A percentile compares a stretch with the other conserved stretches of the same genome.
These are phyloP conservation scores for Lasiodiplodia hormozganensis DNA, from an alignment of 2,329 filamentous ascomycete species.

Conservation along the genomic window DNA sequence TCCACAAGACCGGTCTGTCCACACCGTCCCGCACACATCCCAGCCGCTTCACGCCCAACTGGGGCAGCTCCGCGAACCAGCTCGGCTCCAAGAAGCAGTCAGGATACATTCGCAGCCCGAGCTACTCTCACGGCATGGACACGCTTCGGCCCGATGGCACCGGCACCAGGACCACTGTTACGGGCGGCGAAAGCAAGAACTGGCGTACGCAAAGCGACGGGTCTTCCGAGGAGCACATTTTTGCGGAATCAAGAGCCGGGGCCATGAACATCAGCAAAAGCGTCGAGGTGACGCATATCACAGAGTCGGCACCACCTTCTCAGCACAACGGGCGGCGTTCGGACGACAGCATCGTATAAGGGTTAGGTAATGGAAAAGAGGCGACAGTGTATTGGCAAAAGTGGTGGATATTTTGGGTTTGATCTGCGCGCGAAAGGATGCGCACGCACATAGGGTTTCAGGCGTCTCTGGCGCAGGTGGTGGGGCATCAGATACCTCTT, in stretches of 20 bases:
- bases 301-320: conserved; percentile 4
- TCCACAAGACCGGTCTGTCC: conserved; percentile 36
- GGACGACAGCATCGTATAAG: conserved; percentile 16
- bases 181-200: conserved; percentile 22
- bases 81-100: conserved; percentile 25
- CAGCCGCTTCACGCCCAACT: conserved; percentile 18
- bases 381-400: not conserved
- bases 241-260: not conserved
- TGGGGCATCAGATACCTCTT: conserved; percentile 20
- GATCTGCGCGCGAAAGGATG: conserved; percentile 8
- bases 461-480: conserved; percentile 23
- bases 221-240: conserved; percentile 14
- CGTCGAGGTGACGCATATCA: conserved; percentile 26
- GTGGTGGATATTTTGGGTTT: not conserved
- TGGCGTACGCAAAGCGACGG: conserved; percentile 19
- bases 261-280: conserved; percentile 28
- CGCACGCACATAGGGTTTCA: conserved; percentile 11
- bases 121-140: conserved; percentile 21
- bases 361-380: not conserved
- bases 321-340: conserved; percentile 6
- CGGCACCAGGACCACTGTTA: conserved; percentile 29
- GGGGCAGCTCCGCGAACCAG: conserved; percentile 17
- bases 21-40: conserved; percentile 31
- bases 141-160: conserved; percentile 29
- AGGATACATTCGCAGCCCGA: conserved; percentile 32